Base-by-base conservation (phyloP, 495 filamentous ascomycete species). In the Penicillium lividum region DNA sequence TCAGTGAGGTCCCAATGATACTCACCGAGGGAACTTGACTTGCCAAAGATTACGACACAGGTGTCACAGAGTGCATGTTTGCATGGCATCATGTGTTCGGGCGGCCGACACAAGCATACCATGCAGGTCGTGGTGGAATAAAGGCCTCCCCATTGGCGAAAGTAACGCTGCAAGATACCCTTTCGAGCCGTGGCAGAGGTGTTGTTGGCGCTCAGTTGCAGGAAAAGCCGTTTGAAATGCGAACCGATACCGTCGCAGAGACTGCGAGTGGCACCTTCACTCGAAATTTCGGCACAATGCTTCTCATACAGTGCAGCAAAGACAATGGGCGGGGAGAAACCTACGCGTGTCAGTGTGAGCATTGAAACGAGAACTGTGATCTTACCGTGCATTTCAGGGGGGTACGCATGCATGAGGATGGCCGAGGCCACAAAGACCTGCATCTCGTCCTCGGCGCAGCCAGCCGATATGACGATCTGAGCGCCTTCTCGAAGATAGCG, bases 41-140 rank as follows among this genome's bases (percentile, higher is more conserved):
- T 48, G 4, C 68, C 66, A 47, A 72, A 73, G 10, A 69, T 63
- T 15, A 51, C 49, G 0, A 69, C 55, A 38, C 67, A 78, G 27
- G 16, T 60, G 28, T 74, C 64, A 51, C 68, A 78, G 8, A 77
- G 55, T 11, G 64, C 53, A 56, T 78, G 66, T 18, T 51, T 40
- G 54, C 71, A 78, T 1, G 67, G 60, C 10, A 77, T 53, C 49
- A 68, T 51, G 51, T 75, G 63, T 48, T 72, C 65, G n/a, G 70
- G 71, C 9, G 54, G 58, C 11, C 56, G 43, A 45, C 33, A 52
- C 27, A 76, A 16, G 38, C 68, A 76, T 9, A 62, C 55, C 18
- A 69, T 54, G 54, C 67, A 78, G 16, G 55, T 64, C 7, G 53
- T 53, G 40, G 57, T 58, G 30, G 62, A 64, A 27, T 30, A 16